Evolutionary conservation across 768 basidiomycete species (phyloP).

Genomic region (Pleurotus eryngii): DNA sequence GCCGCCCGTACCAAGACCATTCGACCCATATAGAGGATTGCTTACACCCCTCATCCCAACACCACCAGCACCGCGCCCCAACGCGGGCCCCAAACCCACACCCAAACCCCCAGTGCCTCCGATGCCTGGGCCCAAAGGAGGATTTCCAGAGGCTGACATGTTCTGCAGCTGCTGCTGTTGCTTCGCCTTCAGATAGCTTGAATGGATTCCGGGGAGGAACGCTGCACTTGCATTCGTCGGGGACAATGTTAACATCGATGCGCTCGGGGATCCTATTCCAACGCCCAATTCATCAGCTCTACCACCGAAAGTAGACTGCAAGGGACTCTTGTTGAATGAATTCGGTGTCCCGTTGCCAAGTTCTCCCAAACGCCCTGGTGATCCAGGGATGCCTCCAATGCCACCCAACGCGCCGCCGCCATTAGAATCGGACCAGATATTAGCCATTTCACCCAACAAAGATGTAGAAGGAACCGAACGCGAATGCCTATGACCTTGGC

Average conservation of each 20-base stretch:
- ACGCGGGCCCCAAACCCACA: not conserved
- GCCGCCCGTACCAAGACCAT: not conserved
- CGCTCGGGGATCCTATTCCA: slow-evolving; percentile 19
- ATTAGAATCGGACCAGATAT: slow-evolving; percentile 74
- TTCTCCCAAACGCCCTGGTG: slow-evolving; percentile 24
- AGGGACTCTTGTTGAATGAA: slow-evolving; percentile 12
- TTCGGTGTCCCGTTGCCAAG: slow-evolving; percentile 16
- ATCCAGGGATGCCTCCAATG: slow-evolving; percentile 26
- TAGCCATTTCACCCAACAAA: slow-evolving; percentile 69
- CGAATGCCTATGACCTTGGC: slow-evolving; percentile 67
- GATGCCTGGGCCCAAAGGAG: not conserved
- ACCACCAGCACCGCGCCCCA: slow-evolving; percentile 21
- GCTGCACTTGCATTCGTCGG: slow-evolving; percentile 82
- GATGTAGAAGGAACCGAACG: slow-evolving; percentile 80
- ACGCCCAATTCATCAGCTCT: slow-evolving; percentile 43
- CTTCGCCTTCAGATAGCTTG: slow-evolving; percentile 58
- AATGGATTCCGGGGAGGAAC: slow-evolving; percentile 71
- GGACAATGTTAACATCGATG: slow-evolving; percentile 16
- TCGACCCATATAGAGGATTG: slow-evolving; percentile 22
- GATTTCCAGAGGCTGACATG: not conserved
- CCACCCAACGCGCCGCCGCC: not conserved
- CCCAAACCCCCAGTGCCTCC: slow-evolving; percentile 4
- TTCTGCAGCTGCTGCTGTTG: slow-evolving; percentile 10
- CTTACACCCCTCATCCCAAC: slow-evolving; percentile 24
- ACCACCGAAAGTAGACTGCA: slow-evolving; percentile 6